Conservation (phyloP, 2,329 filamentous ascomycete species). For the Fusarium globosum region DNA sequence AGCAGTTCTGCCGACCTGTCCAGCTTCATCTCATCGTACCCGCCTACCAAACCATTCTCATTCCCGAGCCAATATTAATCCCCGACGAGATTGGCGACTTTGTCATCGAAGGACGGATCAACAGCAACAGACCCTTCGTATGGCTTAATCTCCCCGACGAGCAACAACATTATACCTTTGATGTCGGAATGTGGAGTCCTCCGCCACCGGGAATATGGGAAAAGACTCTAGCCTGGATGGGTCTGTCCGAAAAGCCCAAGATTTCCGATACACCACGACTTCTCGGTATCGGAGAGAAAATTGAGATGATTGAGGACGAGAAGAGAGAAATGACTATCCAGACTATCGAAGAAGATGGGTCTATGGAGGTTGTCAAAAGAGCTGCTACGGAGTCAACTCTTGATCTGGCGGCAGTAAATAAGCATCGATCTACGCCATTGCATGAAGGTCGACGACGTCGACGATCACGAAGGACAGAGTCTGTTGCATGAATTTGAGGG, state of each 20-base stretch:
- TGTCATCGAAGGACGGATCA: slow-evolving; percentile 53
- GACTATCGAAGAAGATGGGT: neutral
- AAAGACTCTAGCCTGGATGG: slow-evolving; percentile 44
- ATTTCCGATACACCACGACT: slow-evolving; percentile 38
- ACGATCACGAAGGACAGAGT: neutral
- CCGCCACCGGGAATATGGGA: slow-evolving; percentile 44
- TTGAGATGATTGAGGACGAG: slow-evolving; percentile 21
- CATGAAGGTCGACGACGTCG: slow-evolving; percentile 20
- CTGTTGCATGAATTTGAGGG: neutral
- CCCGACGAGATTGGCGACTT: slow-evolving; percentile 53
- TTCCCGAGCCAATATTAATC: slow-evolving; percentile 51
- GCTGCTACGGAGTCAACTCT: slow-evolving; percentile 6
- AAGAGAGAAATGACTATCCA: slow-evolving; percentile 11
- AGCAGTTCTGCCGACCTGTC: slow-evolving; percentile 35
- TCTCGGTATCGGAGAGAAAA: slow-evolving; percentile 37
- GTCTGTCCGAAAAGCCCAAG: slow-evolving; percentile 40
- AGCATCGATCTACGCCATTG: slow-evolving; percentile 21
- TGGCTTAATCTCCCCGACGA: slow-evolving; percentile 53
- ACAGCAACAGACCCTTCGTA: slow-evolving; percentile 53
- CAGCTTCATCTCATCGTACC: slow-evolving; percentile 54
- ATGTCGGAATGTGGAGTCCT: slow-evolving; percentile 50
- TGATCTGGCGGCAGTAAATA: slow-evolving; percentile 10
- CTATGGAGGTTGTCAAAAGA: slow-evolving; percentile 18
- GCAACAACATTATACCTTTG: slow-evolving; percentile 47
- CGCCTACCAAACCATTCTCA: slow-evolving; percentile 53